These are phyloP conservation scores for Pyrrhoderma lamaoense DNA, from an alignment of 1,284 basidiomycete species.

Conservation along the genomic window DNA sequence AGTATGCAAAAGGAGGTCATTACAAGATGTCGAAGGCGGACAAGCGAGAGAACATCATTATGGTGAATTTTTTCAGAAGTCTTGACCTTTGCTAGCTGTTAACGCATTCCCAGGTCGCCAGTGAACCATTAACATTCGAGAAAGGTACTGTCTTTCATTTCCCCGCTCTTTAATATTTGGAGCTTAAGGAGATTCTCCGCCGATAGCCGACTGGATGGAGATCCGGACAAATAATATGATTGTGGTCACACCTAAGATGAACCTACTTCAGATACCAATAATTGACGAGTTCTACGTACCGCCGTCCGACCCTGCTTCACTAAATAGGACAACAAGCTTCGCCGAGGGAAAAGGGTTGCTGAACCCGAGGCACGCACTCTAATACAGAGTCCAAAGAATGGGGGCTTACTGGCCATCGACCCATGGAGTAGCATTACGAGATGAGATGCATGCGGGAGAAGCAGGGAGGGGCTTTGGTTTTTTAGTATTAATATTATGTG, in stretches of 20 bases:
- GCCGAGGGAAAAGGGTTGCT: conserved; percentile 69
- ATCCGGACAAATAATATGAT: conserved; percentile 93
- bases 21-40: conserved; percentile 96
- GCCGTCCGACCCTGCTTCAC: conserved; percentile 64
- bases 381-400: background rate
- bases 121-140: conserved; percentile 91
- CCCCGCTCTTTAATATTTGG: conserved; percentile 5
- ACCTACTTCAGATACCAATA: conserved; percentile 90
- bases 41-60: conserved; percentile 91
- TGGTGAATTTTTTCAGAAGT: conserved; percentile 40
- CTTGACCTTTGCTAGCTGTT: background rate
- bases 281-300: conserved; percentile 85
- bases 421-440: too few species aligned
- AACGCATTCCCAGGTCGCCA: conserved; percentile 54
- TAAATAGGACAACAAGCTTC: conserved; percentile 58
- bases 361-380: conserved; percentile 34
- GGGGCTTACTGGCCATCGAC: background rate
- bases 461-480: too few species aligned
- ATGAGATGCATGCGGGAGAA: too few species aligned
- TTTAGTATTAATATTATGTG: too few species aligned
- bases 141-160: conserved; percentile 47
- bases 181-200: background rate
- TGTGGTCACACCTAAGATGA: conserved; percentile 89
- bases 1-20: conserved; percentile 81
- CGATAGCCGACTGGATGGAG: conserved; percentile 90